A percentile compares a stretch with the other conserved stretches of the same genome.
phyloP scores from a whole-genome alignment of 768 basidiomycete genomes.

The Macrolepiota dolichaula region DNA sequence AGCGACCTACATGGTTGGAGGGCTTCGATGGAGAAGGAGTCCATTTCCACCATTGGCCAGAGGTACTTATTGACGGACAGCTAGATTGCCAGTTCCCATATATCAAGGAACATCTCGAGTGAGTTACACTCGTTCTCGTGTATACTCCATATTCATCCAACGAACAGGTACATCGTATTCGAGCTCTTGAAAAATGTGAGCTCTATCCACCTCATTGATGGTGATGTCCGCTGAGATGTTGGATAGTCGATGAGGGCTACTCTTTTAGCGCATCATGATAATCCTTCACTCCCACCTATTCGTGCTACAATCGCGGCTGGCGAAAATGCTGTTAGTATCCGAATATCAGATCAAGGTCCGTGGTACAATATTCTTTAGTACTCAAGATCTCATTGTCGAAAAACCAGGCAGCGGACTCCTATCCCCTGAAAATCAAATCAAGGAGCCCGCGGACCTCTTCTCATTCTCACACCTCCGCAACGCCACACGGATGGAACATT shows the following conservation, averaged over 20 bases:
- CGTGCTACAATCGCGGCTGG: conserved; percentile 74
- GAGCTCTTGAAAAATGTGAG: conserved; percentile 87
- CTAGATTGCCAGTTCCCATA: conserved; percentile 71
- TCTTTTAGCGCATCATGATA: conserved; percentile 41
- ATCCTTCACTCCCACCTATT: conserved; percentile 53
- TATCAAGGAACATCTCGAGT: conserved; percentile 87
- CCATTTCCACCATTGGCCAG: conserved; percentile 40
- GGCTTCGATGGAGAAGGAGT: conserved; percentile 28
- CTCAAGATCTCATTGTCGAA: neutral
- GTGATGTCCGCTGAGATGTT: neutral
- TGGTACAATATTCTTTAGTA: neutral
- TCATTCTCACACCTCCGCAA: conserved; percentile 88
- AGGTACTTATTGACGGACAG: conserved; percentile 73
- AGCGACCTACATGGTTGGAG: conserved; percentile 42
- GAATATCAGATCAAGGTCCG: conserved; percentile 90
- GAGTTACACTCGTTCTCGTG: conserved; percentile 20
- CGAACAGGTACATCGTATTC: conserved; percentile 74
- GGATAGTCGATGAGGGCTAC: conserved; percentile 72
- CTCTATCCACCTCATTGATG: neutral
- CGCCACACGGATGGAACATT: conserved; percentile 61
- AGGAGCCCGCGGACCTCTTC: conserved; percentile 73
- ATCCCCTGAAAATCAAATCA: conserved; percentile 42
- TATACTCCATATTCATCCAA: conserved; percentile 3
- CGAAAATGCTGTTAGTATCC: conserved; percentile 69
- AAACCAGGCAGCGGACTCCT: conserved; percentile 63